A percentile compares a stretch with the other conserved stretches of the same genome.
Evolutionary conservation across 163 green algal genomes (phyloP).

Genomic region (Botryococcus braunii): DNA sequence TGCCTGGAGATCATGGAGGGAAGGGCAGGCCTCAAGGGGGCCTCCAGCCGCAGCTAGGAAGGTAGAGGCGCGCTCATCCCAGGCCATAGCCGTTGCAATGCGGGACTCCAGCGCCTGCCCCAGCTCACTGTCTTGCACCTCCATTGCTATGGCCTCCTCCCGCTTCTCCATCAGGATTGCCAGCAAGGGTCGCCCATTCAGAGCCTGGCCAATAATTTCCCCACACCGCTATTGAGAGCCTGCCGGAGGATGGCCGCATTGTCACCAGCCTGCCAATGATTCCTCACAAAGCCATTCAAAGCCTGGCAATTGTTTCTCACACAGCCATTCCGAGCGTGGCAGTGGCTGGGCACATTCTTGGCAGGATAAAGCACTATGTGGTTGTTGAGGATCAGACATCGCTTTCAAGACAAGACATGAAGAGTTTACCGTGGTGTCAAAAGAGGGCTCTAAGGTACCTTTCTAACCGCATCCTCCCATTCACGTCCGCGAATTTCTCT

Average conservation of each 20-base stretch:
- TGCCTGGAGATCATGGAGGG: background rate
- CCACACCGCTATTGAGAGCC: too few species aligned
- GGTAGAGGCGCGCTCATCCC: background rate
- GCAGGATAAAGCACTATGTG: too few species aligned
- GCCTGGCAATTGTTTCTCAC: too few species aligned
- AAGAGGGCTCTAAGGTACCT: conserved; percentile 2
- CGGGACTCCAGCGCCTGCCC: background rate
- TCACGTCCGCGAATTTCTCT: conserved; percentile 25
- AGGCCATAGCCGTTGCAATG: background rate
- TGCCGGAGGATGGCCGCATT: too few species aligned
- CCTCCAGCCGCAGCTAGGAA: background rate
- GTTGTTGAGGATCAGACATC: too few species aligned
- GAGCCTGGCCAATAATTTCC: too few species aligned
- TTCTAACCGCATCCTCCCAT: conserved; percentile 35
- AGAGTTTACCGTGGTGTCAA: background rate
- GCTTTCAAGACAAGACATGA: too few species aligned
- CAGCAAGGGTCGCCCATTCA: too few species aligned
- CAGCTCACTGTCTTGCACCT: background rate
- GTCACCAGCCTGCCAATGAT: too few species aligned
- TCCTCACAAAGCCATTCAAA: too few species aligned
- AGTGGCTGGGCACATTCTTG: too few species aligned
- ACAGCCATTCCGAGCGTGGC: too few species aligned
- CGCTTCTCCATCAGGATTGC: conserved; percentile 15
- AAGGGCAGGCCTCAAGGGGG: background rate
- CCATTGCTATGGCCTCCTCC: conserved; percentile 7